A percentile compares a stretch with the other conserved stretches of the same genome.
These are phyloP conservation scores for Salmacisia buchloeana DNA, from an alignment of 1,284 basidiomycete species.

Conservation along the genomic window DNA sequence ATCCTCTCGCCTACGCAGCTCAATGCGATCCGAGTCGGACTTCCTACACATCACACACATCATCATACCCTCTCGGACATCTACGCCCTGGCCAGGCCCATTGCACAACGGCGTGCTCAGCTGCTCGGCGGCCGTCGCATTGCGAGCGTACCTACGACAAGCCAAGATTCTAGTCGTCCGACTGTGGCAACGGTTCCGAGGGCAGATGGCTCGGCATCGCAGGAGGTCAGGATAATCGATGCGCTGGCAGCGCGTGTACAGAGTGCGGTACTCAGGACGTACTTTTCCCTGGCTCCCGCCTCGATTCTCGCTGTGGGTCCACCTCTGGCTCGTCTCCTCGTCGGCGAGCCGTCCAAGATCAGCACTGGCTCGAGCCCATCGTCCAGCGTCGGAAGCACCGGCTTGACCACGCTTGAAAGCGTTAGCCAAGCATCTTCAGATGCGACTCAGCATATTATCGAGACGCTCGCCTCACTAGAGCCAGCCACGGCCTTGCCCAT, in stretches of 20 bases:
- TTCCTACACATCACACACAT: not conserved
- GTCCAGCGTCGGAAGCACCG: not conserved
- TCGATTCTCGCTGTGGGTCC: not conserved
- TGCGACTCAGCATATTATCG: not conserved
- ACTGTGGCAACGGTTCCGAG: too few relatives aligned
- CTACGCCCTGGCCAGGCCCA: conserved; percentile 1
- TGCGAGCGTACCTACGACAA: too few relatives aligned
- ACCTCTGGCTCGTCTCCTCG: not conserved
- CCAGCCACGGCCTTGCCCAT: not conserved
- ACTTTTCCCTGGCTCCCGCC: not conserved
- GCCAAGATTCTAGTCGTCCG: too few relatives aligned
- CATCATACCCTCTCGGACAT: not conserved
- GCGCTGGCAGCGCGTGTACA: not conserved
- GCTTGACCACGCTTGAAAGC: not conserved
- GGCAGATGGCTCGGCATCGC: too few relatives aligned
- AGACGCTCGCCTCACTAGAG: not conserved
- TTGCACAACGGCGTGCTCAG: not conserved
- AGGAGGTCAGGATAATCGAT: not conserved
- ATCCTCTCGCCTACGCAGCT: not conserved
- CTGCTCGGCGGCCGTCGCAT: too few relatives aligned
- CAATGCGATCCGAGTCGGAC: not conserved
- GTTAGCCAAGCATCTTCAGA: not conserved
- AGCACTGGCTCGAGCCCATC: not conserved
- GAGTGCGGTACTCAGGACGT: not conserved
- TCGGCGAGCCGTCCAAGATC: too few relatives aligned